Evolutionary conservation across 2,329 filamentous ascomycete species (phyloP).

Genomic region (Lasiodiplodia gonubiensis): DNA sequence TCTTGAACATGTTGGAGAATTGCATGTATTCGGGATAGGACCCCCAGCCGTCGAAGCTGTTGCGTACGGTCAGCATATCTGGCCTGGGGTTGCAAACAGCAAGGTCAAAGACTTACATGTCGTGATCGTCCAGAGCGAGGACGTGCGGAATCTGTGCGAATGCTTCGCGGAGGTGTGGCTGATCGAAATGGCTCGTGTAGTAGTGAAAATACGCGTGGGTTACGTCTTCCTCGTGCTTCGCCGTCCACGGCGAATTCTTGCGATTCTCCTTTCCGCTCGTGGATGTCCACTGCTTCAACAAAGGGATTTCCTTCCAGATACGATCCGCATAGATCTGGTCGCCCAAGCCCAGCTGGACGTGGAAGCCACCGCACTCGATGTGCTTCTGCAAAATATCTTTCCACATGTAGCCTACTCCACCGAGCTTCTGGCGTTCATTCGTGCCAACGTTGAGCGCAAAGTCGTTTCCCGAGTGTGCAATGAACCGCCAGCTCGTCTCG

Average conservation of each 20-base stretch:
- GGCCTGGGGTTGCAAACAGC: slow-evolving; percentile 19
- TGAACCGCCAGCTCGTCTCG: slow-evolving; percentile 93
- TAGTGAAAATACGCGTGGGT: slow-evolving; percentile 98
- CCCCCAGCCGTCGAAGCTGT: slow-evolving; percentile 87
- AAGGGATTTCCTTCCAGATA: slow-evolving; percentile 93
- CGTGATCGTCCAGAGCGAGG: slow-evolving; percentile 92
- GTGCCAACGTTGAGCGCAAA: slow-evolving; percentile 87
- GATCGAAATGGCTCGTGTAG: slow-evolving; percentile 97
- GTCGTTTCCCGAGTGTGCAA: slow-evolving; percentile 95
- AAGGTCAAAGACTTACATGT: slow-evolving; percentile 61
- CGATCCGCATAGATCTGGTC: slow-evolving; percentile 96
- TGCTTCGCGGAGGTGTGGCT: slow-evolving; percentile 90
- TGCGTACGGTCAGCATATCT: slow-evolving; percentile 55
- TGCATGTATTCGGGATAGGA: slow-evolving; percentile 99
- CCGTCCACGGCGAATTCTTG: slow-evolving; percentile 89
- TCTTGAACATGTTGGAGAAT: slow-evolving; percentile 95
- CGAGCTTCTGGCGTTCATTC: slow-evolving; percentile 82
- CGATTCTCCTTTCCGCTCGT: slow-evolving; percentile 93
- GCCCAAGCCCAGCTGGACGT: slow-evolving; percentile 88
- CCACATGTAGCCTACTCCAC: slow-evolving; percentile 96
- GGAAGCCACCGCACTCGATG: slow-evolving; percentile 92
- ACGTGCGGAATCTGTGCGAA: slow-evolving; percentile 98
- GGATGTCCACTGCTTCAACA: slow-evolving; percentile 92
- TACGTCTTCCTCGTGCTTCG: slow-evolving; percentile 93
- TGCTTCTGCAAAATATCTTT: slow-evolving; percentile 98